Conservation (phyloP, 306 rosid genomes). For the Medicago lupulina region DNA sequence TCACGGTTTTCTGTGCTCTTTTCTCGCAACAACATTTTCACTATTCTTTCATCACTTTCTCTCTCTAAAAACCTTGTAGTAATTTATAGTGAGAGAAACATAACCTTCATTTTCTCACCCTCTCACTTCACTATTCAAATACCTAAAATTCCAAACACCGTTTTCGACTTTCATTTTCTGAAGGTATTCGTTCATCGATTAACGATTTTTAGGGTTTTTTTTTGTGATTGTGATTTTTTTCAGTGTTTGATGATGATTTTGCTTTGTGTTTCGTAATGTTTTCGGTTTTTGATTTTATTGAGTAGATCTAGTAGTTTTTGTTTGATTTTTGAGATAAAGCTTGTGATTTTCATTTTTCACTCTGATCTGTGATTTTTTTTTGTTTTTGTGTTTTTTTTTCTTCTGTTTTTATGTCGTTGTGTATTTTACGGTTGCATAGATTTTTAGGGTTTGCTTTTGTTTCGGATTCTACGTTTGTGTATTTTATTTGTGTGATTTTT, state of each 20-base stretch:
- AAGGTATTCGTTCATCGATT: conserved; percentile 31
- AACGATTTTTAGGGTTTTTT: background rate
- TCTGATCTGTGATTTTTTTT: conserved; percentile 33
- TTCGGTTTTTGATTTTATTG: background rate
- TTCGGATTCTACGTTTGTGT: background rate
- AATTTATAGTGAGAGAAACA: conserved; percentile 10
- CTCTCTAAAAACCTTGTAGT: background rate
- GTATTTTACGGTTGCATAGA: no score
- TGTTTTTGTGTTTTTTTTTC: background rate
- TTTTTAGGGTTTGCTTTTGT: background rate
- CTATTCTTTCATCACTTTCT: background rate
- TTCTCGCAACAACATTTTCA: background rate
- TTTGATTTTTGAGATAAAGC: background rate
- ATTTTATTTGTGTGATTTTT: background rate
- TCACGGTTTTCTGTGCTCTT: conserved; percentile 16
- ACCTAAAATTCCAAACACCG: background rate
- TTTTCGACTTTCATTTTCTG: background rate
- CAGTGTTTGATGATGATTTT: no score
- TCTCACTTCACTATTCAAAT: background rate
- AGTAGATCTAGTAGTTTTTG: conserved; percentile 40
- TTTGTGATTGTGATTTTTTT: background rate
- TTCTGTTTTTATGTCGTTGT: background rate
- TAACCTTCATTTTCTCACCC: background rate
- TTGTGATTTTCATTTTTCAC: background rate
- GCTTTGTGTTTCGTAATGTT: background rate